Conservation (phyloP, 176 grass and related monocot genomes). For the Musa itinerans region DNA sequence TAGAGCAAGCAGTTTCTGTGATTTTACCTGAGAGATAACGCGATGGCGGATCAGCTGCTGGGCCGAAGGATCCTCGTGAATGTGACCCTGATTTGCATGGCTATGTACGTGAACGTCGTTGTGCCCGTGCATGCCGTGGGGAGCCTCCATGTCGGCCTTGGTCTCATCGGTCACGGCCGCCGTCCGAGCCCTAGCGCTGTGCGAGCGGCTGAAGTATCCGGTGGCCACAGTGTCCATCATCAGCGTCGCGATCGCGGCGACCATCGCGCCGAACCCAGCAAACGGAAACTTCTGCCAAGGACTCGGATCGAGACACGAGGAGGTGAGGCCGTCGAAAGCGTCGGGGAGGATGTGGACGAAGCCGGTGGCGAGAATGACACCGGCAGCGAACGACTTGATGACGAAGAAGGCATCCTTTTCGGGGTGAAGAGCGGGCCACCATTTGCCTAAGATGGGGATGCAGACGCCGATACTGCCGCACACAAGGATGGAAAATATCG, state of each 20-base stretch:
- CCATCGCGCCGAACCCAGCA: slow-evolving; percentile 1
- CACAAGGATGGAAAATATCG: not conserved
- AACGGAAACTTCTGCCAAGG: slow-evolving; percentile 5
- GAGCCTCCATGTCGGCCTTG: not conserved
- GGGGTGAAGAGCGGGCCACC: not conserved
- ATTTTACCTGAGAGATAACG: not conserved
- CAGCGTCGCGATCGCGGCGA: slow-evolving; percentile 29
- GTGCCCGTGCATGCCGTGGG: no score
- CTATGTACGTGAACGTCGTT: not conserved
- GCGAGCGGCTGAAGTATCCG: slow-evolving; percentile 45
- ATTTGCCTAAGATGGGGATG: slow-evolving; percentile 5
- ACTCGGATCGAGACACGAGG: not conserved
- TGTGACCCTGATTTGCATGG: not conserved
- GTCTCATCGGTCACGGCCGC: not conserved
- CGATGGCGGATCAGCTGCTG: not conserved
- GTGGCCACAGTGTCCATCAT: slow-evolving; percentile 60
- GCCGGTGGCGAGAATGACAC: slow-evolving; percentile 7
- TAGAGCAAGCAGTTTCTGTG: no score
- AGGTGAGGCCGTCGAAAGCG: not conserved
- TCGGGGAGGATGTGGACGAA: slow-evolving; percentile 13
- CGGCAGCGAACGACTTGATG: slow-evolving; percentile 9
- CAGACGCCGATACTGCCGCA: slow-evolving; percentile 2
- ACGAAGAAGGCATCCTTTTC: not conserved
- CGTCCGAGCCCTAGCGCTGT: slow-evolving; percentile 10
- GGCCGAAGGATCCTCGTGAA: not conserved